These are phyloP conservation scores for Monilinia fructicola DNA, from an alignment of 2,329 filamentous ascomycete genomes.

Conservation along the genomic window DNA sequence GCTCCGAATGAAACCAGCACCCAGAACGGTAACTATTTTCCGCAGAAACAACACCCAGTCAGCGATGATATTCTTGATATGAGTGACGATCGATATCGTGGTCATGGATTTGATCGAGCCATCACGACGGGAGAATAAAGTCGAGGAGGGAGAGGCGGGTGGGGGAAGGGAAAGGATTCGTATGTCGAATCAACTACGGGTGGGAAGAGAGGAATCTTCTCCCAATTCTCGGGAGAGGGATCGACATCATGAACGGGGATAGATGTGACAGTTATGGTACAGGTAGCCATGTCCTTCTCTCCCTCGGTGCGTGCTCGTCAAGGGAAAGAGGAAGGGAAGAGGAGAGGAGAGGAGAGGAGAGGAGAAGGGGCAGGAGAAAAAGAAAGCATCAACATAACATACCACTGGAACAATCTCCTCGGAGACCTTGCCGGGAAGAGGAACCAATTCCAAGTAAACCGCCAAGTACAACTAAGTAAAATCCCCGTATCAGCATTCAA, in stretches of 20 bases:
- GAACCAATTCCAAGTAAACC: slow-evolving; percentile 79
- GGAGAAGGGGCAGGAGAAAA: neutral
- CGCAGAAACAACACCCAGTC: slow-evolving; percentile 21
- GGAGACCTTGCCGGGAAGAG: slow-evolving; percentile 75
- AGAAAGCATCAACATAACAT: slow-evolving; percentile 45
- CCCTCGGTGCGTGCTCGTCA: slow-evolving; percentile 12
- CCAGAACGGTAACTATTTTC: slow-evolving; percentile 82
- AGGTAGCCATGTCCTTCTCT: slow-evolving; percentile 20
- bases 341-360: neutral
- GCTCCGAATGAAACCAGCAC: slow-evolving; percentile 86
- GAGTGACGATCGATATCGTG: slow-evolving; percentile 19
- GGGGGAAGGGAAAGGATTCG: slow-evolving; percentile 24
- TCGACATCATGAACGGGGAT: neutral
- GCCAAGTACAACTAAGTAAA: slow-evolving; percentile 76
- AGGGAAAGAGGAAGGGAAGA: slow-evolving; percentile 12
- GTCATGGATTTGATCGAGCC: slow-evolving; percentile 16
- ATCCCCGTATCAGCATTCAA: slow-evolving; percentile 18
- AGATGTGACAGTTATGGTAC: slow-evolving; percentile 7
- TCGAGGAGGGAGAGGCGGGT: slow-evolving; percentile 11
- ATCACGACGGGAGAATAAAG: slow-evolving; percentile 20
- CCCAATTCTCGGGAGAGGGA: slow-evolving; percentile 13
- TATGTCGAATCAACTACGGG: slow-evolving; percentile 9
- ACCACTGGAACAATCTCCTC: slow-evolving; percentile 87
- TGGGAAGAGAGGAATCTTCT: slow-evolving; percentile 5
- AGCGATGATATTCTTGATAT: slow-evolving; percentile 22